Evolutionary conservation across 2,329 filamentous ascomycete genomes (phyloP).

Genomic region (Trichophyton schoenleinii): DNA sequence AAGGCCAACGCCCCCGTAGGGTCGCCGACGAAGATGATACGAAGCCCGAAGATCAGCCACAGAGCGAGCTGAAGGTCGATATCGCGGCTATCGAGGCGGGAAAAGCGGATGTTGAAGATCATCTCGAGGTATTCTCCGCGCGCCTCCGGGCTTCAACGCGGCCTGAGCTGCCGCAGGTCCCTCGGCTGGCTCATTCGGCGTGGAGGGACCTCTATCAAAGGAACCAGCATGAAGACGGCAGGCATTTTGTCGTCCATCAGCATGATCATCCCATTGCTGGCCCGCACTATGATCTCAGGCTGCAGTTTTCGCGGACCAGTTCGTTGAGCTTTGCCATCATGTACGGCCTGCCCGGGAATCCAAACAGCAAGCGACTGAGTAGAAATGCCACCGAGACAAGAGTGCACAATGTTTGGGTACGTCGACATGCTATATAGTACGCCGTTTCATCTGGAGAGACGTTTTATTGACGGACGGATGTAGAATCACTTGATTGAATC

Average conservation of each 20-base stretch:
- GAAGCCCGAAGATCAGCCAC: not conserved
- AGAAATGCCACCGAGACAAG: constrained; percentile 51
- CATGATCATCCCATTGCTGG: constrained; percentile 61
- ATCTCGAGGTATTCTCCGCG: constrained; percentile 37
- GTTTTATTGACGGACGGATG: not conserved
- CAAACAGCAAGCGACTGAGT: constrained; percentile 42
- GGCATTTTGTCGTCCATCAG: constrained; percentile 58
- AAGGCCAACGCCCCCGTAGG: not conserved
- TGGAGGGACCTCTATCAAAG: constrained; percentile 38
- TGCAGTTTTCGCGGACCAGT: constrained; percentile 57
- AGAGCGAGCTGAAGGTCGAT: not conserved
- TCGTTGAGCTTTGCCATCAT: constrained; percentile 53
- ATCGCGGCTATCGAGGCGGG: constrained; percentile 43
- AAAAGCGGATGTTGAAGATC: constrained; percentile 35
- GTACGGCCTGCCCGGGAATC: constrained; percentile 49
- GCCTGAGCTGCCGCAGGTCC: constrained; percentile 12
- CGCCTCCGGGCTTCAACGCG: constrained; percentile 26
- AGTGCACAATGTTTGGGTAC: constrained; percentile 48
- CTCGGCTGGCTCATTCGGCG: constrained; percentile 29
- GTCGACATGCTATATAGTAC: constrained; percentile 10
- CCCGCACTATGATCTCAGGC: constrained; percentile 54
- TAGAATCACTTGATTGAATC: constrained; percentile 52
- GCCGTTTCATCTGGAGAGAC: not conserved
- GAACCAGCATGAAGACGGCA: constrained; percentile 35
- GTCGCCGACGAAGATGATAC: not conserved